A percentile compares a stretch with the other conserved stretches of the same genome.
phyloP scores from a whole-genome alignment of 2,329 filamentous ascomycete genomes.

The Bimuria novae-zelandiae region DNA sequence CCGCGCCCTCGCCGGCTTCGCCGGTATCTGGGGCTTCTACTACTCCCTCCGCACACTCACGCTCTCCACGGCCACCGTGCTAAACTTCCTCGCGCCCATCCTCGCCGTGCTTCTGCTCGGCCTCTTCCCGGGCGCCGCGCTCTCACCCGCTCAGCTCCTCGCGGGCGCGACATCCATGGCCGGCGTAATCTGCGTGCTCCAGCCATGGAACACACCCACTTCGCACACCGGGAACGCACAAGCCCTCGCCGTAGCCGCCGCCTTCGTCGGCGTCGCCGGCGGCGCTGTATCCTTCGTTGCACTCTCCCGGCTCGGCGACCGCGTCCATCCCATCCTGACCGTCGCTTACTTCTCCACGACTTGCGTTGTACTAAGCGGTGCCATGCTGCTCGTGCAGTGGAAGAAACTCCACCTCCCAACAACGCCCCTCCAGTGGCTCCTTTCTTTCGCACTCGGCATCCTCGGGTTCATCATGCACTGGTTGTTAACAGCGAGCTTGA shows the following conservation, averaged over 20 bases:
- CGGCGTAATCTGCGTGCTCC: conserved; percentile 1
- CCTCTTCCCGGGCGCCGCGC: background rate
- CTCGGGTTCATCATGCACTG: conserved; percentile 1
- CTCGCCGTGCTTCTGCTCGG: background rate
- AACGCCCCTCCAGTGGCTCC: background rate
- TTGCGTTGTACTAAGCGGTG: background rate
- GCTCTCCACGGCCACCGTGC: background rate
- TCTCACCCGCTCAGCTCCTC: background rate
- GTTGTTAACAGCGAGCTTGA: conserved; percentile 1
- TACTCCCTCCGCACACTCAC: background rate
- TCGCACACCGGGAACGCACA: background rate
- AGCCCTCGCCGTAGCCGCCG: background rate
- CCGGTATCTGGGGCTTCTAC: conserved; percentile 7
- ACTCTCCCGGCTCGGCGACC: background rate
- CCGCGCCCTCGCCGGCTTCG: conserved; percentile 1
- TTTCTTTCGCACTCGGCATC: background rate
- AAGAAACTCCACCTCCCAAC: background rate
- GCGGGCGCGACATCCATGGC: background rate
- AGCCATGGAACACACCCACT: background rate
- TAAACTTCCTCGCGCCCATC: conserved; percentile 3
- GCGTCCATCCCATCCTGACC: background rate
- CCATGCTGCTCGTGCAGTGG: background rate
- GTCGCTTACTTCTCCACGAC: background rate
- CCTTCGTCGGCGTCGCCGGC: background rate
- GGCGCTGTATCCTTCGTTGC: background rate